A percentile compares a stretch with the other conserved stretches of the same genome.
Conservation (phyloP, 108 stramenopile species). For the Nannochloropsis salina region DNA sequence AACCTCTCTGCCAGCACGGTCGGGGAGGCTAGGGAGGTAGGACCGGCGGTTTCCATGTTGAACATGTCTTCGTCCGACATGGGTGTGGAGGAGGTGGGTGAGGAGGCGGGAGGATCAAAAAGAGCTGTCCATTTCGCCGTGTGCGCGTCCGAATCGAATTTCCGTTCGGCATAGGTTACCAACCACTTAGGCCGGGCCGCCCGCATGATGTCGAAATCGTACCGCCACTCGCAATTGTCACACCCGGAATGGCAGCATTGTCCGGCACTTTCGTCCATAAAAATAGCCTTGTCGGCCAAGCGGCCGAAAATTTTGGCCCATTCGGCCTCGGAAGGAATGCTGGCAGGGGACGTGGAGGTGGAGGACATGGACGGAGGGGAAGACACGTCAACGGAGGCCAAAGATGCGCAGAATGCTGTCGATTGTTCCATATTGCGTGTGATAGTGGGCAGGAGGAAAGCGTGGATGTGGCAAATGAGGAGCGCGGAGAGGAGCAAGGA, state of each 20-base stretch:
- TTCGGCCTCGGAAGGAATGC: neutral
- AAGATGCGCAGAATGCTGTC: neutral
- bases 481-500: too few species aligned
- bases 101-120: neutral
- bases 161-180: neutral
- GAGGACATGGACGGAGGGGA: neutral
- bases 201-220: constrained; percentile 11
- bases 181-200: neutral
- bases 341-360: too few species aligned
- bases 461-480: neutral
- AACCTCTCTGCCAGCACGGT: neutral
- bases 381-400: neutral
- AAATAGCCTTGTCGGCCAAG: neutral
- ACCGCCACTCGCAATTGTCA: constrained; percentile 9
- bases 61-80: neutral
- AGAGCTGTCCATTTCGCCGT: neutral
- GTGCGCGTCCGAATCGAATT: constrained; percentile 10
- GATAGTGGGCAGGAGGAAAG: neutral
- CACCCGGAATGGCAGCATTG: constrained; percentile 9
- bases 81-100: neutral
- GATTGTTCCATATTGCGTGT: neutral
- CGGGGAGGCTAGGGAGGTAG: neutral
- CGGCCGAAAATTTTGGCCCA: neutral
- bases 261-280: constrained; percentile 15
- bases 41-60: neutral